Evolutionary conservation across 2,329 filamentous ascomycete species (phyloP).

Genomic region (Apiospora marii): DNA sequence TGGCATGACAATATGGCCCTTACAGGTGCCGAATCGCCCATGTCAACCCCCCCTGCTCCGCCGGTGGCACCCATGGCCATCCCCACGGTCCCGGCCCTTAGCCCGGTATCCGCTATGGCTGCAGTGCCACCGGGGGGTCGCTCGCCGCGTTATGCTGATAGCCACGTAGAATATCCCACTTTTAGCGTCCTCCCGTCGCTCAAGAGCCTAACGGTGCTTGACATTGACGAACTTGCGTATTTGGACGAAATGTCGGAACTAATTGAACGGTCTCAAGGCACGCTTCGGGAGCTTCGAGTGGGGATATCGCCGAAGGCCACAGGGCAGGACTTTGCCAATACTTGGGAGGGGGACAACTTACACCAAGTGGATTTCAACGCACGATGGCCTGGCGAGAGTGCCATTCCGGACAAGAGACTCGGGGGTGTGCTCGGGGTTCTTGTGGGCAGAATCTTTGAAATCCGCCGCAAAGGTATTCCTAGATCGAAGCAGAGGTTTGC

Average conservation of each 20-base stretch:
- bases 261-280: conserved; percentile 72
- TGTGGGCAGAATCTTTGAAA: conserved; percentile 72
- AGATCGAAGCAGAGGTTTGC: conserved; percentile 16
- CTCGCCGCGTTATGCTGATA: conserved; percentile 58
- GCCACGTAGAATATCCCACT: conserved; percentile 77
- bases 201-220: conserved; percentile 77
- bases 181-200: conserved; percentile 80
- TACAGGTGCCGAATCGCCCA: conserved; percentile 45
- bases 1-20: conserved; percentile 78
- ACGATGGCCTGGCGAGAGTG: conserved; percentile 62
- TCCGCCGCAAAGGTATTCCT: conserved; percentile 36
- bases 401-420: conserved; percentile 67
- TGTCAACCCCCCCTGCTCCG: conserved; percentile 36
- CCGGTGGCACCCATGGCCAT: conserved; percentile 37
- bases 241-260: conserved; percentile 83
- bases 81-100: conserved; percentile 33
- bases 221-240: conserved; percentile 85
- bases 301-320: conserved; percentile 67
- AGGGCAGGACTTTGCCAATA: conserved; percentile 61
- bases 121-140: conserved; percentile 38
- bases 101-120: conserved; percentile 23
- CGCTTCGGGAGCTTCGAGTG: conserved; percentile 74
- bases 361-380: conserved; percentile 70
- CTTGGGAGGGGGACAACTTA: conserved; percentile 69
- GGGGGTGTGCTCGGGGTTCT: conserved; percentile 75